These are phyloP conservation scores for Tuber borchii DNA, from an alignment of 495 filamentous ascomycete genomes.

Conservation along the genomic window DNA sequence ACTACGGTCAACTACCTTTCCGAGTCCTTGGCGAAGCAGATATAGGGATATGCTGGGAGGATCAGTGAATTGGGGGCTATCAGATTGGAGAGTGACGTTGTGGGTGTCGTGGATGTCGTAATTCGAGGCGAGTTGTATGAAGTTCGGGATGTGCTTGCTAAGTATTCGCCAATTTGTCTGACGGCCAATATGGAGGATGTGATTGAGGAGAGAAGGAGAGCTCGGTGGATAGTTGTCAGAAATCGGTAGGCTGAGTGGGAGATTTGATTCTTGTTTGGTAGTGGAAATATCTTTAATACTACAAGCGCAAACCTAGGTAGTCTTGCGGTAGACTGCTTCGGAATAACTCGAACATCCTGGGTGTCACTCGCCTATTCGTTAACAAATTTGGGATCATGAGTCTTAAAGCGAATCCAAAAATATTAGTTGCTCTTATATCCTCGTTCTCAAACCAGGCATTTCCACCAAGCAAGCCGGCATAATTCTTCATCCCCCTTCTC, in stretches of 20 bases:
- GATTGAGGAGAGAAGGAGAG: conserved; percentile 65
- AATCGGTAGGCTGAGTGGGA: not conserved
- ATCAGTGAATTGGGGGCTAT: conserved; percentile 78
- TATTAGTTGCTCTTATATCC: not conserved
- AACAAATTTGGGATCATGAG: not conserved
- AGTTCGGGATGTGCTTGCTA: conserved; percentile 70
- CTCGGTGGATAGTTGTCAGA: conserved; percentile 54
- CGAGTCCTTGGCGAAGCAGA: conserved; percentile 76
- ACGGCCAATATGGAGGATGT: conserved; percentile 92
- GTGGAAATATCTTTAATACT: not conserved
- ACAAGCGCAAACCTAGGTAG: not conserved
- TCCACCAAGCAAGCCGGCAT: not conserved
- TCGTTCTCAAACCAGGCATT: not conserved
- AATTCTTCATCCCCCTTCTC: not conserved
- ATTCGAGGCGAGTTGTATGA: conserved; percentile 69
- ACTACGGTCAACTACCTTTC: too few species aligned
- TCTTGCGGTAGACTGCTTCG: not conserved
- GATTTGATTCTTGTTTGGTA: not conserved
- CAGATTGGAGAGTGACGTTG: conserved; percentile 79
- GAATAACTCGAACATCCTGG: not conserved
- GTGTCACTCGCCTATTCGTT: not conserved
- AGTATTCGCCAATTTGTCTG: conserved; percentile 75
- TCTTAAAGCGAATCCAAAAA: not conserved
- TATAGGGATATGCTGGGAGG: conserved; percentile 75
- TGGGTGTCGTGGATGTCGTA: conserved; percentile 68